A percentile compares a stretch with the other conserved stretches of the same genome.
These are phyloP conservation scores for Mortierella sp. DNA, from an alignment of 371 early-diverging fungal species.

Conservation along the genomic window DNA sequence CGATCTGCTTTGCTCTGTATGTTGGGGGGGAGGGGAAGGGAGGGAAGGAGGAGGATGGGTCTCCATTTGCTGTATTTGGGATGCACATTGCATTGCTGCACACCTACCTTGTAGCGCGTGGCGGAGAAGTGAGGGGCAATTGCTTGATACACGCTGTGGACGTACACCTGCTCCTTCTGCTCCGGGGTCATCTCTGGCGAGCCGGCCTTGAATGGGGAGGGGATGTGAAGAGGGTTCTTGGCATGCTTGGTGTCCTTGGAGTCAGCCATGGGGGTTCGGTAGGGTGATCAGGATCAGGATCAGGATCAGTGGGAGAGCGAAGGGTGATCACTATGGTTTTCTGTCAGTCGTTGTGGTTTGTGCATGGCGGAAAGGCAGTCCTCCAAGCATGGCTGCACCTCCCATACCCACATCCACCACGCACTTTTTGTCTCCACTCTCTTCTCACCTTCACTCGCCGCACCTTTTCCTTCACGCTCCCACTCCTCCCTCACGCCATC, in stretches of 20 bases:
- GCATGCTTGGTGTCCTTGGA: conserved; percentile 17
- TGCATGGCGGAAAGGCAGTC: too few species aligned
- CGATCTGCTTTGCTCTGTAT: not conserved
- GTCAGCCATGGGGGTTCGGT: not conserved
- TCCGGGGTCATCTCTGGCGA: conserved; percentile 59
- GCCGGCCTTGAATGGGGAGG: conserved; percentile 50
- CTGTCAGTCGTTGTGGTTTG: too few species aligned
- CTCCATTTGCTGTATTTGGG: too few species aligned
- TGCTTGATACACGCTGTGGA: conserved; percentile 91
- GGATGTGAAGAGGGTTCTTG: conserved; percentile 67
- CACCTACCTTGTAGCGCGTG: conserved; percentile 91
- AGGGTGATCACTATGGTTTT: too few species aligned
- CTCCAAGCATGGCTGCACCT: too few species aligned
- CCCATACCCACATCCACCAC: too few species aligned
- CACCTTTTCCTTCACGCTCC: not conserved
- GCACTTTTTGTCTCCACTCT: too few species aligned
- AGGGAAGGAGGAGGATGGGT: too few species aligned
- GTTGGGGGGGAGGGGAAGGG: too few species aligned
- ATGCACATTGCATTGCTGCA: not conserved
- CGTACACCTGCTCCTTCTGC: conserved; percentile 79
- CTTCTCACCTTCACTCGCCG: not conserved
- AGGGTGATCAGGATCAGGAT: not conserved
- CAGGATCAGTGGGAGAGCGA: not conserved
- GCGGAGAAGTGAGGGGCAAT: conserved; percentile 95
- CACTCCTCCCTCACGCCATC: not conserved